phyloP scores from a whole-genome alignment of 345 rosid genomes.

The Trapa incisa region DNA sequence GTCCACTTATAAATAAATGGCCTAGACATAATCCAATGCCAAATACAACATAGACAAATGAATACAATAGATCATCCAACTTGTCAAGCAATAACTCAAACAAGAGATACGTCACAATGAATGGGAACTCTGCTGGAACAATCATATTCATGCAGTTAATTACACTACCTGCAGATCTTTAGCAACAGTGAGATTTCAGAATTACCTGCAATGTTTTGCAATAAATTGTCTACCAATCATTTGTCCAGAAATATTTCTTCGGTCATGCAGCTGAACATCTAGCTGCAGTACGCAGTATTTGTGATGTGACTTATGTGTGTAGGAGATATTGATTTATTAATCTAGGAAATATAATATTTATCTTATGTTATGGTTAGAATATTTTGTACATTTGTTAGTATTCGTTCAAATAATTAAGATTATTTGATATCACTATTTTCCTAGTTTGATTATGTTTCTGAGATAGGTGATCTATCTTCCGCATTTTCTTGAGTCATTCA shows the following conservation, averaged over 20 bases:
- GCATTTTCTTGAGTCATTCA: no score
- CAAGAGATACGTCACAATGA: not conserved
- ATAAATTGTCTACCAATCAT: conserved; percentile 18
- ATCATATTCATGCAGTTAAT: not conserved
- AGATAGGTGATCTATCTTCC: no score
- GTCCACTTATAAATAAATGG: conserved; percentile 37
- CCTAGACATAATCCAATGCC: conserved; percentile 19
- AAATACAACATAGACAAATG: conserved; percentile 16
- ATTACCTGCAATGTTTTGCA: conserved; percentile 31
- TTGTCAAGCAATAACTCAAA: not conserved
- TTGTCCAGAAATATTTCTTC: conserved; percentile 64
- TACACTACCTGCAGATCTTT: not conserved
- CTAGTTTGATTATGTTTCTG: no score
- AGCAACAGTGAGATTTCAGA: not conserved
- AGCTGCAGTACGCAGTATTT: conserved; percentile 33
- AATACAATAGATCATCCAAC: not conserved
- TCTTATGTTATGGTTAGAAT: no score
- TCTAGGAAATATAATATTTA: no score
- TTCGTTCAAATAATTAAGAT: no score
- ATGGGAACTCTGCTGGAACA: not conserved
- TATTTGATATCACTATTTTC: no score
- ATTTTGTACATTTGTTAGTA: no score
- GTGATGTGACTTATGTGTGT: not conserved
- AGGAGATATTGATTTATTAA: no score
- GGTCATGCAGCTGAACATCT: conserved; percentile 47